phyloP scores from a whole-genome alignment of 306 rosid species.

The Castanea mollissima region DNA sequence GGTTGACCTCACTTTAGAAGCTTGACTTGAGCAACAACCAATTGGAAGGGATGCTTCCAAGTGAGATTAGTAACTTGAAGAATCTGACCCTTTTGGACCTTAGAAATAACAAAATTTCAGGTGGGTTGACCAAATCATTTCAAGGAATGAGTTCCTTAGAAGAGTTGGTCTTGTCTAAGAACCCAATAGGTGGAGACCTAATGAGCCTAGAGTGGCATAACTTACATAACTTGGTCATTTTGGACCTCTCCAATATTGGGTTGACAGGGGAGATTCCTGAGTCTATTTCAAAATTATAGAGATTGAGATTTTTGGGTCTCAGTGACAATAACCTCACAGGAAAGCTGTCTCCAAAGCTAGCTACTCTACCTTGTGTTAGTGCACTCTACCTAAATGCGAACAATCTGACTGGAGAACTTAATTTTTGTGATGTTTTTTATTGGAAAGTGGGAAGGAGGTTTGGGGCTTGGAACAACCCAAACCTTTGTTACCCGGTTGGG shows the following conservation, averaged over 20 bases:
- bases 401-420: constrained; percentile 65
- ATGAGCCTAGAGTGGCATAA: constrained; percentile 53
- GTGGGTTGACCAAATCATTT: constrained; percentile 60
- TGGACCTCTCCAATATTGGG: constrained; percentile 72
- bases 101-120: constrained; percentile 63
- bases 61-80: constrained; percentile 44
- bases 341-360: constrained; percentile 59
- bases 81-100: constrained; percentile 79
- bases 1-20: constrained; percentile 63
- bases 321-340: constrained; percentile 78
- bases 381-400: constrained; percentile 80
- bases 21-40: constrained; percentile 73
- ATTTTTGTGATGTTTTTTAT: constrained; percentile 59
- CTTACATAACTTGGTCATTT: constrained; percentile 51
- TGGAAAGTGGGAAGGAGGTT: constrained; percentile 78
- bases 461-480: constrained; percentile 81
- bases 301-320: constrained; percentile 74
- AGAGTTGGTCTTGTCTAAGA: constrained; percentile 68
- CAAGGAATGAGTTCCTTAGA: constrained; percentile 58
- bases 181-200: constrained; percentile 76
- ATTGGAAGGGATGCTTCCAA: constrained; percentile 49
- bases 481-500: constrained; percentile 62
- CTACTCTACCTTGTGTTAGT: constrained; percentile 56
- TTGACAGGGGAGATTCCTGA: constrained; percentile 78
- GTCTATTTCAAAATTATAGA: constrained; percentile 59